These are phyloP conservation scores for Tuber aestivum DNA, from an alignment of 495 filamentous ascomycete species.

Conservation along the genomic window DNA sequence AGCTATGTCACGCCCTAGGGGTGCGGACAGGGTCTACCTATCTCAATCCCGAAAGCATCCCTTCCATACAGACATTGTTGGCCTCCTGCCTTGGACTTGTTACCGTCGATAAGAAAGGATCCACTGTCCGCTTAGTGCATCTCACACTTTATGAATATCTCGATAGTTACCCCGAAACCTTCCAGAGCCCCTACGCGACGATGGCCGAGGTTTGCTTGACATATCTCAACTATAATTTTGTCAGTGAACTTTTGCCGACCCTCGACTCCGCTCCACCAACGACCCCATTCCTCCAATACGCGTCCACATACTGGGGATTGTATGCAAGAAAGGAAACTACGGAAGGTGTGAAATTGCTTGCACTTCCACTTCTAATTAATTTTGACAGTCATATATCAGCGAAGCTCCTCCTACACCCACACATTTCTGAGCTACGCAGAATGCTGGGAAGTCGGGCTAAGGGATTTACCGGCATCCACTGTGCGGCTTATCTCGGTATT, in stretches of 20 bases:
- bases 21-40: neutral
- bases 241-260: neutral
- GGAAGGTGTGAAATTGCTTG: neutral
- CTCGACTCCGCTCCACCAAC: neutral
- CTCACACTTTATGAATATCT: neutral
- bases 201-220: neutral
- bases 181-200: neutral
- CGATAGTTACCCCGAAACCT: neutral
- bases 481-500: neutral
- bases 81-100: neutral
- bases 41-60: neutral
- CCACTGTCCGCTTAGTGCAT: neutral
- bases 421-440: accelerated
- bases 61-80: neutral
- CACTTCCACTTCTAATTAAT: neutral
- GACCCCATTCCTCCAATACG: neutral
- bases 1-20: neutral
- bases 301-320: neutral
- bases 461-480: neutral
- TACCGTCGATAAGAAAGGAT: neutral
- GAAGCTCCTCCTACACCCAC: neutral
- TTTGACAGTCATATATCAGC: neutral
- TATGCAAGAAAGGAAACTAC: neutral
- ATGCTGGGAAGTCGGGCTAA: neutral
- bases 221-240: neutral